phyloP scores from a whole-genome alignment of 1,284 basidiomycete genomes.

The Cystobasidium pallidum region DNA sequence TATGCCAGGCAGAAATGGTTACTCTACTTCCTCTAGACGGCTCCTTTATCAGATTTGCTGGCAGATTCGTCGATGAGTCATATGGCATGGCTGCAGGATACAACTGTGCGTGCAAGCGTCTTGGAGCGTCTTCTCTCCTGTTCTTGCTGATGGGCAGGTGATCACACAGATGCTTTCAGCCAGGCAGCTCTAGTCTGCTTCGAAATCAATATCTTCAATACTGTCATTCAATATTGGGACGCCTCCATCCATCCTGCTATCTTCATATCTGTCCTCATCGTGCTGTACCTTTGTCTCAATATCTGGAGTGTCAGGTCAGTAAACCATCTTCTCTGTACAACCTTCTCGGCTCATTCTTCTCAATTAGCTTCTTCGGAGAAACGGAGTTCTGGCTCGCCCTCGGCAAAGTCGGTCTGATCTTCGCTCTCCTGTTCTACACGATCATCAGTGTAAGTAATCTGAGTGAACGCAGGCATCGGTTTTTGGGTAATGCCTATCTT shows the following conservation, averaged over 20 bases:
- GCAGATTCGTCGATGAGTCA: constrained; percentile 45
- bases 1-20: constrained; percentile 47
- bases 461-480: constrained; percentile 45
- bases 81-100: constrained; percentile 50
- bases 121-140: background rate
- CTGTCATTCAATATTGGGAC: constrained; percentile 50
- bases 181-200: constrained; percentile 52
- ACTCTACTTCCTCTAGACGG: constrained; percentile 44
- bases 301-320: constrained; percentile 48
- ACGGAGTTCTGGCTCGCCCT: constrained; percentile 54
- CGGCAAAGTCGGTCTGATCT: constrained; percentile 54
- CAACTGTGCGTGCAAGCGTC: constrained; percentile 45
- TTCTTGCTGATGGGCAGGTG: background rate
- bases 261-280: constrained; percentile 50
- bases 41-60: constrained; percentile 46
- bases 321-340: background rate
- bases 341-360: constrained; percentile 43
- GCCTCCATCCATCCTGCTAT: constrained; percentile 51
- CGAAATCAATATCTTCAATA: constrained; percentile 54
- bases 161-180: constrained; percentile 22
- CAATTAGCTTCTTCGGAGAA: constrained; percentile 51
- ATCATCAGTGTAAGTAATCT: constrained; percentile 43
- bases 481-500: background rate
- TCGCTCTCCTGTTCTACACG: constrained; percentile 54
- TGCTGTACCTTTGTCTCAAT: constrained; percentile 49